Percentiles rank a stretch among this genome's conserved stretches.
Conservation (phyloP, 2,329 filamentous ascomycete species). For the Ophiostoma australiae region DNA sequence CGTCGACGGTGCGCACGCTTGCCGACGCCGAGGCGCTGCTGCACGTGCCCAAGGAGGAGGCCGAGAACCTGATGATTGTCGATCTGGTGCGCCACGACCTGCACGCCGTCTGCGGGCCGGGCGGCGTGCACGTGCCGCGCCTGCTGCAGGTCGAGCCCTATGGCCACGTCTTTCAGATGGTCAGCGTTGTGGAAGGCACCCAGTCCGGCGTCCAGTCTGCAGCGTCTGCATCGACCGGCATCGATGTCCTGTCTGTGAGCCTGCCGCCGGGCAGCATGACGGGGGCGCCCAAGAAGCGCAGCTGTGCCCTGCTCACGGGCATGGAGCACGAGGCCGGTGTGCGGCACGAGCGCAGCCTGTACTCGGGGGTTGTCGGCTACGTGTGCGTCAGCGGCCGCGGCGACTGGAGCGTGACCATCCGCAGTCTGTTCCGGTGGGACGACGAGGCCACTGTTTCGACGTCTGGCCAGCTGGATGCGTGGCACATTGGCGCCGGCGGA, state of each 20-base stretch:
- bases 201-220: conserved; percentile 21
- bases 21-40: conserved; percentile 67
- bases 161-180: conserved; percentile 84
- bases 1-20: conserved; percentile 58
- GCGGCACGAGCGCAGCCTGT: conserved; percentile 60
- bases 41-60: conserved; percentile 79
- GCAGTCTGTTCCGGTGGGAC: conserved; percentile 71
- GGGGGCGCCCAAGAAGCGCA: conserved; percentile 88
- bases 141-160: conserved; percentile 88
- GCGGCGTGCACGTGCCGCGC: conserved; percentile 67
- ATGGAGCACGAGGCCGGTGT: conserved; percentile 53
- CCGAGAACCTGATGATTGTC: conserved; percentile 97
- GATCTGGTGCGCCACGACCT: conserved; percentile 93
- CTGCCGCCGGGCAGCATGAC: conserved; percentile 95
- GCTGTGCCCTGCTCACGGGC: conserved; percentile 71
- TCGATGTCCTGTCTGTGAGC: conserved; percentile 71
- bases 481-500: conserved; percentile 84
- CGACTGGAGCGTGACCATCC: conserved; percentile 88
- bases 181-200: conserved; percentile 73
- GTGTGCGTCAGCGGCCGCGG: conserved; percentile 78
- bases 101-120: conserved; percentile 73
- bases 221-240: conserved; percentile 45
- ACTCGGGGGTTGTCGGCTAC: conserved; percentile 86
- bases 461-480: conserved; percentile 48
- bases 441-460: conserved; percentile 42